Evolutionary conservation across 1,284 basidiomycete species (phyloP), one percentile per base, ranked within the genome.

Genomic region (Ustilago trichophora): DNA sequence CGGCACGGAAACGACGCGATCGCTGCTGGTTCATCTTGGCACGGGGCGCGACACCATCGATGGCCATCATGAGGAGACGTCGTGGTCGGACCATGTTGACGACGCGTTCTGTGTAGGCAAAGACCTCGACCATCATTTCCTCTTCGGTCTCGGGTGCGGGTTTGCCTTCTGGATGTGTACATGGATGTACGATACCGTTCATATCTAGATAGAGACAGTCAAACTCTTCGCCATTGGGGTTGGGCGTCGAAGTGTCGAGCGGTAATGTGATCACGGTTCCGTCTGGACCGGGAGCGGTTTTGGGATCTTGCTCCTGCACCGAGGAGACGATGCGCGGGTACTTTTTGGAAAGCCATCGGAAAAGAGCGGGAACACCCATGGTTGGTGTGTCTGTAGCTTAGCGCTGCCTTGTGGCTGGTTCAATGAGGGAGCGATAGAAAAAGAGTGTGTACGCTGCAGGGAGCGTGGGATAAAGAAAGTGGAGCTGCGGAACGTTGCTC

Each of bases 1-100:
- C 89, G 15, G 94, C 88, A 53, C 96, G 88, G 85, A 98, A 98
- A 66, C 95, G 91, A 77, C 96, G 87, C 18, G 92, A 93, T 13
- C 95, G 91, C 82, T 98, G 94, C 81, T 98, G 96, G 82, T 98
- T 98, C 95, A 98, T 98, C 85, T 98, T 98, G 27, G 95, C 95
- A 73, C 95, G 89, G 19, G 95, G 95, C 10, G 95, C 95, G 32
- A 98, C 96, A 59, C 95, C 96, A 81, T 98, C 94, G 75, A 99
- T 97, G 46, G 95, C 95, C 92, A 99, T 96, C 85, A 98, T 93
- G 41, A 99, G 86, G 15, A 99, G 84, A 82, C 92, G 96, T 50
- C 96, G 88, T 0, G 96, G 96, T 53, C 95, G 86, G 45, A 97
- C 84, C 95, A 98, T 98, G 82, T 93, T 93, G 40, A 99, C 93